Evolutionary conservation across 306 rosid species (phyloP), one percentile per base, ranked within the genome.

Genomic region (Corylus heterophylla): DNA sequence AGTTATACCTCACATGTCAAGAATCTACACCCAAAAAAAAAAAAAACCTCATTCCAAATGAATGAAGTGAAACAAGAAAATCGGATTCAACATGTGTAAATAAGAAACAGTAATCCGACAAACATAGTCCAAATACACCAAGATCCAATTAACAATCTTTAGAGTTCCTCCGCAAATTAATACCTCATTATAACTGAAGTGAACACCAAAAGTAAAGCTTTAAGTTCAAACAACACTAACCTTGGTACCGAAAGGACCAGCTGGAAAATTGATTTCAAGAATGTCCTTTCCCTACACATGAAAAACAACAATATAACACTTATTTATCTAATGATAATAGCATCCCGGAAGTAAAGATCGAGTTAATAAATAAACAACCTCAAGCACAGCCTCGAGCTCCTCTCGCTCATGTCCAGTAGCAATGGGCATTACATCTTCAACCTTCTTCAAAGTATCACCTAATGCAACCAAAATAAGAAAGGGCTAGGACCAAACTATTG

Each of bases 241-340:
- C 90, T 87, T 79, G 25, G 90, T 84, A 59, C 88, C 88, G 20
- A 84, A 84, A 5, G 88, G 88, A 13, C 86, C 88, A 39, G 74
- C 75, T 1, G 90, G 90, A 82, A 73, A 70, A 70, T 87, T 63
- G 51, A 87, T 84, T 68, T 82, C 88, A 76, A 87, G 88, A 68
- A 87, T 47, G 69, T 82, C 73, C 64, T 64, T 79, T 37, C 88
- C 90, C 90, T 87, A 85, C 61, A 79, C 12, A 84, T 16, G 62
- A 73, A n/a, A 51, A 42, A 77, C 1, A 50, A 45, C 66, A n/a
- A 18, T 27, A 37, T 7, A 16, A 66, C 11, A 66, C 8, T 67
- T 7, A 17, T 7, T 14, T 39, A 67, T 39, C 10, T 12, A 58
- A 81, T 59, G 69, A 56, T 18, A 81, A 67, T 44, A 54, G 6